Evolutionary conservation across 768 basidiomycete species (phyloP), one percentile per base, ranked within the genome.

Genomic region (Trametes elegans): DNA sequence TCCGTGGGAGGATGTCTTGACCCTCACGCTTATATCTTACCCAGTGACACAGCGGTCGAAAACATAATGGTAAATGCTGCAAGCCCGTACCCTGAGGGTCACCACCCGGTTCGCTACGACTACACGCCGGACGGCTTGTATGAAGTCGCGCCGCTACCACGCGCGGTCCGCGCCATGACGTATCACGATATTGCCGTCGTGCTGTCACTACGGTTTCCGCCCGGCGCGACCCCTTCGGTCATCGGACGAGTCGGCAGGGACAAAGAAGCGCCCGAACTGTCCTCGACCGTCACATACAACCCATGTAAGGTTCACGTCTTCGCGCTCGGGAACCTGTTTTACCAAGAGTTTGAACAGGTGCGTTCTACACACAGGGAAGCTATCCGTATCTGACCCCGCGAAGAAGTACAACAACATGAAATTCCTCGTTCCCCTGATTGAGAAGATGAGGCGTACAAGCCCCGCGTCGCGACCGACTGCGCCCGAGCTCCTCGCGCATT

Each of bases 111-210:
- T 7, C 60, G 67, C 5, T 60, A 62, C 0, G 59, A 69, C 32
- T 66, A 50, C 35, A 62, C 73, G n/a, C 65, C 66, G 0, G 73
- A 75, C 50, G 71, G 67, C 2, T 55, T 71, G 11, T 65, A 68
- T 1, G 53, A 62, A 1, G 45, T 72, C n/a, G 31, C 52, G 7
- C 71, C 71, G 0, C 54, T 71, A 14, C 58, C 69, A 0, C 65
- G 74, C 16, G 68, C 69, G n/a, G 66, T 69, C 27, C 58, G 68
- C 35, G 66, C 72, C 5, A 71, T 76, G 7, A 68, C 69, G 7
- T 63, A 66, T 43, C 62, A 53, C 58, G 57, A 59, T 42, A 58
- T 66, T 52, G 63, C 64, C 53, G 64, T 64, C 47, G 63, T 58
- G 0, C 43, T 62, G 0, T 59, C 61, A 0, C 23, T 55, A 51